Evolutionary conservation across 2,329 filamentous ascomycete genomes (phyloP), one percentile per base, ranked within the genome.

Genomic region (Juglanconis sp.): DNA sequence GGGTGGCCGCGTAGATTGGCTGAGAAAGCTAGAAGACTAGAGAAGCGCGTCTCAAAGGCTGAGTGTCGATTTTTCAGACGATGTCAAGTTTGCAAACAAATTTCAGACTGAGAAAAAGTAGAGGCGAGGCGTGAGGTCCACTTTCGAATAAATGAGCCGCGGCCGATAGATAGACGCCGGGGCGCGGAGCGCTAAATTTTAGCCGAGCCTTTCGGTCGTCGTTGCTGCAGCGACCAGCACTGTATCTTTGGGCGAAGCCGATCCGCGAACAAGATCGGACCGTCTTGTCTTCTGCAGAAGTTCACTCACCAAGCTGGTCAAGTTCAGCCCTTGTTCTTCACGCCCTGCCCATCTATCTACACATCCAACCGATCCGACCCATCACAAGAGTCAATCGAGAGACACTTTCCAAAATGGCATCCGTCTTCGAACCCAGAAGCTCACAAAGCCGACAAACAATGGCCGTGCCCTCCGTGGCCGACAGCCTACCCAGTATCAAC

Each of bases 401-500:
- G 24, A 24, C 24, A 24, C 24, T 2, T 2, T 38, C 40, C 47
- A 63, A 32, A 60, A 88, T 87, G 80, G 72, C 82, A 35, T 83
- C 81, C 38, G 77, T 82, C 64, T 92, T 92, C 67, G 88, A 91
- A 67, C 82, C 87, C 8, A 88, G 88, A 1, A 80, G 89, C 67
- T 90, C 88, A 11, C 84, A 83, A 59, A 87, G 85, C 74, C 80
- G 86, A 67, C 84, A 83, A 65, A 82, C 84, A 15, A 76, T 84
- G 64, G 79, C 83, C 35, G 79, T 85, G 46, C 83, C 86, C 13
- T 90, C 87, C 6, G 86, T 91, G 77, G 88, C 87, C 47, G 89
- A 92, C 72, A 86, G 86, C 53, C 85, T 99, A 8, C 95, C 95
- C 40, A 91, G 84, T 72, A 90, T 96, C 74, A 92, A 96, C 75